Percentiles rank a stretch among this genome's conserved stretches.
Conservation (phyloP, 257 asterid species). For the Penstemon barbatus region DNA sequence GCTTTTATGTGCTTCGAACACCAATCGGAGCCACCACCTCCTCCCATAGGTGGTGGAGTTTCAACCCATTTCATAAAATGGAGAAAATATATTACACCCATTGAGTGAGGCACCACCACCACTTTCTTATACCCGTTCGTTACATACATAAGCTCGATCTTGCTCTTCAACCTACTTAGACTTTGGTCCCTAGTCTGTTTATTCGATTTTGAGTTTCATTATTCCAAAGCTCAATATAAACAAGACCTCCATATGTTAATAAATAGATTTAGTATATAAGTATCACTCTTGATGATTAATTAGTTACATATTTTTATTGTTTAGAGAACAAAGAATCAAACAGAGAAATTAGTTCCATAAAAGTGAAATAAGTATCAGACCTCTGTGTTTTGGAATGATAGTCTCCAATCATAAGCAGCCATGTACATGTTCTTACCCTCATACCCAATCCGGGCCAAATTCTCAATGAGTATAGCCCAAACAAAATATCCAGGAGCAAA, state of each 20-base stretch:
- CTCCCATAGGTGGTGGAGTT: constrained; percentile 73
- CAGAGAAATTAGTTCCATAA: too few species aligned
- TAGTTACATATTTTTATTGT: not conserved
- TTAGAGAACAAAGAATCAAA: too few species aligned
- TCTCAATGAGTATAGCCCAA: constrained; percentile 90
- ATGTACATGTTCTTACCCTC: constrained; percentile 88
- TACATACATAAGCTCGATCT: constrained; percentile 80
- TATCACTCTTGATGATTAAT: too few species aligned
- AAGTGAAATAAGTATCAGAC: constrained; percentile 27
- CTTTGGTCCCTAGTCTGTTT: constrained; percentile 79
- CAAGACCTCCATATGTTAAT: too few species aligned
- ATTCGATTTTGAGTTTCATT: constrained; percentile 12
- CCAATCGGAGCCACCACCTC: constrained; percentile 85
- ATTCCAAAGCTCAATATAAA: too few species aligned
- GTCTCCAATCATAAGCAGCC: constrained; percentile 97
- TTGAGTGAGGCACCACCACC: constrained; percentile 96
- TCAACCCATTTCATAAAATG: constrained; percentile 96
- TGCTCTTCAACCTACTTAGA: constrained; percentile 83
- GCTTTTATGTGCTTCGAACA: constrained; percentile 87
- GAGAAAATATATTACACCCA: constrained; percentile 85
- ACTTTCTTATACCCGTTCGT: constrained; percentile 74
- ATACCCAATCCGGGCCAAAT: constrained; percentile 85
- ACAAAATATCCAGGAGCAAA: constrained; percentile 91
- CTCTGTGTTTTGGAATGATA: constrained; percentile 90
- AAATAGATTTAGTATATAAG: not conserved